Base-by-base conservation (phyloP, 1,284 basidiomycete species). In the Naganishia liquefaciens region DNA sequence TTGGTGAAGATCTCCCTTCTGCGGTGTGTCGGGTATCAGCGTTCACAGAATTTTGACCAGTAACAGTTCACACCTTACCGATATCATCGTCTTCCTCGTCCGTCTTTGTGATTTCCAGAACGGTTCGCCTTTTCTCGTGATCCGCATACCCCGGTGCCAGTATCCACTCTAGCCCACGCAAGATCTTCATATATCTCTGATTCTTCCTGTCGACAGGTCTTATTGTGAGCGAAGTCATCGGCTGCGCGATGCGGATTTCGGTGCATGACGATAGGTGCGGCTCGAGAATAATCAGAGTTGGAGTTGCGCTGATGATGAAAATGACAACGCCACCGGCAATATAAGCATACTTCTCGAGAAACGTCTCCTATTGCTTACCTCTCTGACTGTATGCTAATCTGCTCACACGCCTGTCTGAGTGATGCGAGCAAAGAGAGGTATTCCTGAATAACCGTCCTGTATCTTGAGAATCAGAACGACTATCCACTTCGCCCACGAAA, bases 61-160 rank as follows among this genome's bases (percentile, higher is more conserved):
- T n/a, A 55, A 5, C 10, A 60, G 37, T 11, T 13, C 13, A 50
- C 27, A 21, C 9, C 21, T 23, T 40, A 46, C 39, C 13, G 44
- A 40, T 43, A 44, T 50, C 4, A 9, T 10, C 23, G 17, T 60
- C 46, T 17, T 21, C 46, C 27, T 47, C 25, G 39, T 50, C 11
- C 5, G 19, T 15, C 23, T 40, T 23, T 33, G 3, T 25, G 17
- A 60, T 50, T 15, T 40, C 47, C 57, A 47, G 25, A 3, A 60
- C 19, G 33, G 57, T 47, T 7, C 27, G 57, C 43, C 46, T 27
- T 23, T 39, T 23, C 15, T 40, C n/a, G 15, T 9, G 3, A 9
- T 60, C 57, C 37, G 46, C 6, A 40, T 60, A 60, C 9, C 57
- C 57, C 17, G 57, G 57, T 15, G n/a, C 47, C 21, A 60, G 39